These are phyloP conservation scores for Agaricus blazei DNA, from an alignment of 768 basidiomycete genomes.

Conservation along the genomic window DNA sequence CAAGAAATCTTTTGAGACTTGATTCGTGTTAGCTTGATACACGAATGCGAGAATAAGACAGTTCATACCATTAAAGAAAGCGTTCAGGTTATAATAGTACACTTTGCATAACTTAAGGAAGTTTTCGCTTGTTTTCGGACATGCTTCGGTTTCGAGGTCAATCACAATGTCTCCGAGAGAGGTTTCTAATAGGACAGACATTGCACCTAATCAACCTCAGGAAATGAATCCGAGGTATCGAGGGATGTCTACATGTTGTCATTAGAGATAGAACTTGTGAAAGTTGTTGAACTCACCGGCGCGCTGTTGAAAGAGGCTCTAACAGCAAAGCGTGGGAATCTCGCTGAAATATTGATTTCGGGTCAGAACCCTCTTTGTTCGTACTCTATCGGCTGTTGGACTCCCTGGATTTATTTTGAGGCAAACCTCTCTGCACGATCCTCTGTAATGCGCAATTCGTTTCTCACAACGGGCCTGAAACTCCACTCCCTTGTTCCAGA, in stretches of 20 bases:
- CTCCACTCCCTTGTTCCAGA: too few species aligned
- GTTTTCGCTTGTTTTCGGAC: conserved; percentile 91
- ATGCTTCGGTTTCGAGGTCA: conserved; percentile 87
- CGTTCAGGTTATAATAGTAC: conserved; percentile 95
- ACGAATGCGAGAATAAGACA: not conserved
- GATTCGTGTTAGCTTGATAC: not conserved
- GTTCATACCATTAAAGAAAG: conserved; percentile 92
- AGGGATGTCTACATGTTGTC: not conserved
- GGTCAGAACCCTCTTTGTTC: too few species aligned
- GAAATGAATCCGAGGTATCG: not conserved
- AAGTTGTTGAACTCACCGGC: not conserved
- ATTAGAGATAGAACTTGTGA: not conserved
- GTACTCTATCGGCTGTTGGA: too few species aligned
- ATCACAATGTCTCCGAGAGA: conserved; percentile 96
- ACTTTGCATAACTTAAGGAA: conserved; percentile 97
- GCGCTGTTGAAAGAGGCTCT: too few species aligned
- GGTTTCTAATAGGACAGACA: conserved; percentile 97
- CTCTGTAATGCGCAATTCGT: too few species aligned
- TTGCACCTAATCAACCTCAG: conserved; percentile 22
- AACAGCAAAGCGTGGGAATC: too few species aligned
- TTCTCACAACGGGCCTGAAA: too few species aligned
- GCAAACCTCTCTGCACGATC: too few species aligned
- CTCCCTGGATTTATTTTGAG: too few species aligned
- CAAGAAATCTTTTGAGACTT: conserved; percentile 96
- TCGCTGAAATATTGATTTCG: too few species aligned